Evolutionary conservation across 1,284 basidiomycete genomes (phyloP).

Genomic region (Cutaneotrichosporon curvatum): DNA sequence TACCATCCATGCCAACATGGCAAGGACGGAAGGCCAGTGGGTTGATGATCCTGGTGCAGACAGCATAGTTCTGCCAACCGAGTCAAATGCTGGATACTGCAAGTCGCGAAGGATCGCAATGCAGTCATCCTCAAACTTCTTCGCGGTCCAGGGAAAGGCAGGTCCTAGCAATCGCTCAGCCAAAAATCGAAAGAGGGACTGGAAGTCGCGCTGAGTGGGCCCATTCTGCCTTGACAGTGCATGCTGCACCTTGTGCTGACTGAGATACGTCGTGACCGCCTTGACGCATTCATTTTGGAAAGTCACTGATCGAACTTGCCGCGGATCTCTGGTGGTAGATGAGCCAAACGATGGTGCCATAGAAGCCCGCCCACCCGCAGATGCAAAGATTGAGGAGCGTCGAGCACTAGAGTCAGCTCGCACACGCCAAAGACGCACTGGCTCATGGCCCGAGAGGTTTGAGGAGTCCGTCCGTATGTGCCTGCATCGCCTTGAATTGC

Average conservation of each 20-base stretch:
- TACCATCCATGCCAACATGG: slow-evolving; percentile 78
- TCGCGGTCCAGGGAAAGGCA: slow-evolving; percentile 49
- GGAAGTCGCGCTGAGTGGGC: slow-evolving; percentile 74
- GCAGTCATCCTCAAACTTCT: slow-evolving; percentile 72
- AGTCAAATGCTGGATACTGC: slow-evolving; percentile 65
- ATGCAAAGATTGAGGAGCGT: slow-evolving; percentile 53
- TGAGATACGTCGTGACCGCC: slow-evolving; percentile 64
- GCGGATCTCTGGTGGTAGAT: slow-evolving; percentile 54
- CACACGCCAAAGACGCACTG: neutral
- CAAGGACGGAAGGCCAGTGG: slow-evolving; percentile 72
- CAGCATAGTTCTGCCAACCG: slow-evolving; percentile 72
- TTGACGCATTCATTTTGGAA: slow-evolving; percentile 67
- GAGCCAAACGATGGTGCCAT: slow-evolving; percentile 48
- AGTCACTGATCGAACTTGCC: slow-evolving; percentile 63
- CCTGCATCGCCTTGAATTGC: slow-evolving; percentile 52
- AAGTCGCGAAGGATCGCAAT: slow-evolving; percentile 61
- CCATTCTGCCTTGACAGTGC: slow-evolving; percentile 58
- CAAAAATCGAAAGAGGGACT: slow-evolving; percentile 68
- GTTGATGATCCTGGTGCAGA: slow-evolving; percentile 74
- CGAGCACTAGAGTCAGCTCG: slow-evolving; percentile 50
- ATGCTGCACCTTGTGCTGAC: slow-evolving; percentile 55
- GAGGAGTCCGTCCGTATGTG: slow-evolving; percentile 62
- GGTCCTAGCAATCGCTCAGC: slow-evolving; percentile 62
- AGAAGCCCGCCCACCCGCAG: slow-evolving; percentile 52
- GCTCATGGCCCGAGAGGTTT: slow-evolving; percentile 47